Evolutionary conservation across 1,139 yeast genomes (phyloP).

Genomic region (Saccharomycopsis hybrid): DNA sequence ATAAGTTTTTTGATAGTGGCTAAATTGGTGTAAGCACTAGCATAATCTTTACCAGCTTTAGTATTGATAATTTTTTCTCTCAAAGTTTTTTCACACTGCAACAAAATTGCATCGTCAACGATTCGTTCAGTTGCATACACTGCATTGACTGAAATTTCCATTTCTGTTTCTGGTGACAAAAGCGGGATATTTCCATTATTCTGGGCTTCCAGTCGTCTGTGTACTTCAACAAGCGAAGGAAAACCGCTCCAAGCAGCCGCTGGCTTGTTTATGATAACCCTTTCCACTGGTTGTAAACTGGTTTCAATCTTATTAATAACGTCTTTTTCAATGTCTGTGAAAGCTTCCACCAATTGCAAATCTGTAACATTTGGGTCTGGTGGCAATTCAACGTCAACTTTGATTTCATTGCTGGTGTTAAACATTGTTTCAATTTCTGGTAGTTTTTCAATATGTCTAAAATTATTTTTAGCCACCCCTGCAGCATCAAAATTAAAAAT

Average conservation of each 20-base stretch:
- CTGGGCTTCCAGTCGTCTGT: too few relatives aligned
- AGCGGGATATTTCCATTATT: too few relatives aligned
- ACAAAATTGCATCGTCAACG: too few relatives aligned
- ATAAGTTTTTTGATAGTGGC: neutral
- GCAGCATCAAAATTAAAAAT: constrained; percentile 9
- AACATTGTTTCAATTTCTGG: neutral
- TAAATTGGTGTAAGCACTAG: neutral
- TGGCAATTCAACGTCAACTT: neutral
- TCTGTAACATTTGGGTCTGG: constrained; percentile 2
- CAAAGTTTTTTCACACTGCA: too few relatives aligned
- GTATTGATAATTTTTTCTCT: neutral
- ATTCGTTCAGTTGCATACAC: too few relatives aligned
- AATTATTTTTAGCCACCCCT: neutral
- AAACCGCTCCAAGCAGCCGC: too few relatives aligned
- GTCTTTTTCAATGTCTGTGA: constrained; percentile 1
- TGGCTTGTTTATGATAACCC: too few relatives aligned
- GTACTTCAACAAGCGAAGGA: too few relatives aligned
- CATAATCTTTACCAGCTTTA: neutral
- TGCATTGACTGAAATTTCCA: too few relatives aligned
- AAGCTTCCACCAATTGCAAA: neutral
- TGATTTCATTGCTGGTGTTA: constrained; percentile 1
- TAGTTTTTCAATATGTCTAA: neutral
- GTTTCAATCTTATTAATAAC: neutral
- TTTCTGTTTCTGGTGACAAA: too few relatives aligned
- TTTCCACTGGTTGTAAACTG: neutral